Base-by-base conservation (phyloP, 1,284 basidiomycete species). In the Grifola frondosa region DNA sequence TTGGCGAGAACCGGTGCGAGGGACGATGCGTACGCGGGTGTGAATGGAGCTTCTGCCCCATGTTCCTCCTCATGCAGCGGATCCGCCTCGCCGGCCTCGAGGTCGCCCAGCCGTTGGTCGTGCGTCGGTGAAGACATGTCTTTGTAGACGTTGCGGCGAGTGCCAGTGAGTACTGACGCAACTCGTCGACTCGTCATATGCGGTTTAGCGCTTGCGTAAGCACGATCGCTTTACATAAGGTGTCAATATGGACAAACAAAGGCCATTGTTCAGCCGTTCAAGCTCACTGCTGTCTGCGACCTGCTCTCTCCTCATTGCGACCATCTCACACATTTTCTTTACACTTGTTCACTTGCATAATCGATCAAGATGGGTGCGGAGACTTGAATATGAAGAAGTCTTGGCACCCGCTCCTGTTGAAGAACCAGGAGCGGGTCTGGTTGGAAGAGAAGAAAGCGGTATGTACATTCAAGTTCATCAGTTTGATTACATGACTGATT, bases 341-440 rank as follows among this genome's bases (percentile, higher is more conserved):
- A 16, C 30, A 19, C 29, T 47, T 43, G 48, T 31, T 45, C 40
- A 45, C 37, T 37, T 46, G 43, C n/a, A 53, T 60, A 61, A 53
- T 43, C 52, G 63, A 54, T 57, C 76, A 94, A 88, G 59, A 97
- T 97, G 93, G 93, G 93, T 80, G 91, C 50, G 91, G 91, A 54
- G 91, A 94, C 65, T 75, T 93, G 67, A 92, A 92, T 62, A 95
- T 95, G 93, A 97, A 97, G 70, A 95, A 96, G 80, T 92, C 91
- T 55, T 97, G 95, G 94, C 94, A 97, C 68, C 92, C 93, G 77
- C 88, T 96, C 78, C 90, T 97, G 72, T 71, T 96, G 71, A 92
- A 91, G 67, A 97, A 97, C 73, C 95, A 98, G 85, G 93, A 97
- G 84, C 84, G 88, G 78, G 96, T 99, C 60, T 99, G 97, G 96